A percentile compares a stretch with the other conserved stretches of the same genome.
Evolutionary conservation across 208 protist species (phyloP).

Genomic region (Leishmania martiniquensis): DNA sequence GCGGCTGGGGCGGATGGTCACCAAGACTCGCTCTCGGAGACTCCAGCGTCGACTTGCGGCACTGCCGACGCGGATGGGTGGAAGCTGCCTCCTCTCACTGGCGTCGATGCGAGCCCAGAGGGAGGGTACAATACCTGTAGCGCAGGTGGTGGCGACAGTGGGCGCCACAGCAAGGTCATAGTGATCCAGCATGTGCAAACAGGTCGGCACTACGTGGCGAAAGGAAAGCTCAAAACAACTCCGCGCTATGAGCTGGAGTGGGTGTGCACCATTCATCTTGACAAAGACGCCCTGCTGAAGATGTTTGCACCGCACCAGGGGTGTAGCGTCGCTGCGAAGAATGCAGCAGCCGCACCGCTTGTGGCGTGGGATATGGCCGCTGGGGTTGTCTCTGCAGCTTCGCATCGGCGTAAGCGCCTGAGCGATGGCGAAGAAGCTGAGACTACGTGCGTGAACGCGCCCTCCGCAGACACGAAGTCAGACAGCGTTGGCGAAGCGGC

Average conservation of each 20-base stretch:
- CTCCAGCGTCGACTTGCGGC: background rate
- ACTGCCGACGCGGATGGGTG: background rate
- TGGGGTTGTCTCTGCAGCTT: background rate
- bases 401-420: background rate
- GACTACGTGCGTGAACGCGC: background rate
- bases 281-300: slow-evolving; percentile 29
- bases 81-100: background rate
- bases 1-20: background rate
- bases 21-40: background rate
- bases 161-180: slow-evolving; percentile 27
- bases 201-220: slow-evolving; percentile 63
- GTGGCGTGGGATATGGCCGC: background rate
- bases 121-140: background rate
- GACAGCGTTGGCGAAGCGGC: background rate
- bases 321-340: background rate
- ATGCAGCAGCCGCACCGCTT: background rate
- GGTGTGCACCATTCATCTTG: slow-evolving; percentile 51
- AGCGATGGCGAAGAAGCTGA: background rate
- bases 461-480: background rate
- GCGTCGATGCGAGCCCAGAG: background rate
- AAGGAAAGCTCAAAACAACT: slow-evolving; percentile 18
- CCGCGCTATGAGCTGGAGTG: slow-evolving; percentile 70
- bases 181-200: slow-evolving; percentile 61
- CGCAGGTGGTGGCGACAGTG: background rate
- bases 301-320: slow-evolving; percentile 14